A percentile compares a stretch with the other conserved stretches of the same genome.
Conservation (phyloP, 139 green algal genomes). For the Chlorella sp. region DNA sequence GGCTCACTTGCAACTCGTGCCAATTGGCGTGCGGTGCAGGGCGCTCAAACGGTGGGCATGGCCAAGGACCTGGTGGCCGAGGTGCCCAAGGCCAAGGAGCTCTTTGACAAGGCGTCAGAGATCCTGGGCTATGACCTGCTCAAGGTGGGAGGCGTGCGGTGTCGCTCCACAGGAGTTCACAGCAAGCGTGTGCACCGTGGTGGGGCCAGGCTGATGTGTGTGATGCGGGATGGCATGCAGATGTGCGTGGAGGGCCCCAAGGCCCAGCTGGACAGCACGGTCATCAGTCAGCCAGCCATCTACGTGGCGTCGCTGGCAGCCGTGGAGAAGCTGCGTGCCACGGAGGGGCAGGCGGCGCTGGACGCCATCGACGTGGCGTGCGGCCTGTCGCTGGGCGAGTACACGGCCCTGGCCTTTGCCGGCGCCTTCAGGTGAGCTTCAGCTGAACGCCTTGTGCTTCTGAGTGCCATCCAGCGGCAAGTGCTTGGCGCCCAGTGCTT, state of each 20-base stretch:
- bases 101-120: conserved; percentile 92
- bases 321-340: conserved; percentile 86
- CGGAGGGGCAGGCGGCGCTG: conserved; percentile 69
- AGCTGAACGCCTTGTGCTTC: too few species aligned
- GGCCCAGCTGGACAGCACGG: conserved; percentile 95
- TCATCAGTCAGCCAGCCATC: conserved; percentile 93
- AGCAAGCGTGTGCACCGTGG: not conserved
- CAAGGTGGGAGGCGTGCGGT: too few species aligned
- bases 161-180: too few species aligned
- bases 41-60: conserved; percentile 74
- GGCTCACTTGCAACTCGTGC: not conserved
- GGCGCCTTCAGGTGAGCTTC: conserved; percentile 58
- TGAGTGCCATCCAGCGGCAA: too few species aligned
- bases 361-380: conserved; percentile 72
- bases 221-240: conserved; percentile 17
- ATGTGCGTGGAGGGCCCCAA: conserved; percentile 78
- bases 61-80: conserved; percentile 73
- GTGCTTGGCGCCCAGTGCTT: too few species aligned
- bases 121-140: conserved; percentile 98
- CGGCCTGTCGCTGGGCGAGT: conserved; percentile 93
- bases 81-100: conserved; percentile 77
- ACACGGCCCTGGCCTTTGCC: conserved; percentile 95
- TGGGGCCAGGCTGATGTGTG: not conserved
- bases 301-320: conserved; percentile 93
- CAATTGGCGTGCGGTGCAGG: not conserved